Base-by-base conservation (phyloP, 331 rosid species). In the Prunus yedoensis region DNA sequence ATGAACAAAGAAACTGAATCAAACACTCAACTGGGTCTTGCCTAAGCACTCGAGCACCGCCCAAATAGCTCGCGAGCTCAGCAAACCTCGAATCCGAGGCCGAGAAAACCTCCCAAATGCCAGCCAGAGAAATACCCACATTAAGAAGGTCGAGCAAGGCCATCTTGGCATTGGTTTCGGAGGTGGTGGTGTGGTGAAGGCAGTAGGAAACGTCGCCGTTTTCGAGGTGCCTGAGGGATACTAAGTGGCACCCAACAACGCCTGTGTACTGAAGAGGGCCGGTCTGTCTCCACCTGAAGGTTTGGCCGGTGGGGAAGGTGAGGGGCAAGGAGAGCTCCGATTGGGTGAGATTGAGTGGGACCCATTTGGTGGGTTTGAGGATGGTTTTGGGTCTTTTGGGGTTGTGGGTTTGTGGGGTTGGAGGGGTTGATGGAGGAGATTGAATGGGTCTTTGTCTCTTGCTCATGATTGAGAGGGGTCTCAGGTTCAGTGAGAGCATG, bases 261-360 rank as follows among this genome's bases (percentile, higher is more conserved):
- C 97, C 99, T 11, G 97, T 86, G 96, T 78, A 92, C 66, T 89
- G 91, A 0, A 52, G 80, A 15, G 93, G 87, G 11, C 86, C 96
- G 52, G 97, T 94, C 59, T 83, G 88, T 32, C 78, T 85, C 99
- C 99, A 92, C 45, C 95, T 84, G 92, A 94, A 94, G 80, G 97
- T 92, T 84, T 94, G 99, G 77, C 99, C 99, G 30, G 99, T 94
- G 61, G 97, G 99, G 88, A 94, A 94, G 51, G 97, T 94, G 88
- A 90, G 96, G 30, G 91, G 90, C 32, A 94, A 21, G 17, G 81
- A 92, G 85, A 94, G 99, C 75, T 92, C 97, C 28, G 86, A 79
- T 38, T 63, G 84, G 80, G 80, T 8, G 21, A 94, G 78, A 45
- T 87, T 78, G 62, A 94, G 93, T 0, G 96, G 75, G 49, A 74